Evolutionary conservation across 345 rosid species (phyloP), one percentile per base, ranked within the genome.

Genomic region (Hypericum androsaemum): DNA sequence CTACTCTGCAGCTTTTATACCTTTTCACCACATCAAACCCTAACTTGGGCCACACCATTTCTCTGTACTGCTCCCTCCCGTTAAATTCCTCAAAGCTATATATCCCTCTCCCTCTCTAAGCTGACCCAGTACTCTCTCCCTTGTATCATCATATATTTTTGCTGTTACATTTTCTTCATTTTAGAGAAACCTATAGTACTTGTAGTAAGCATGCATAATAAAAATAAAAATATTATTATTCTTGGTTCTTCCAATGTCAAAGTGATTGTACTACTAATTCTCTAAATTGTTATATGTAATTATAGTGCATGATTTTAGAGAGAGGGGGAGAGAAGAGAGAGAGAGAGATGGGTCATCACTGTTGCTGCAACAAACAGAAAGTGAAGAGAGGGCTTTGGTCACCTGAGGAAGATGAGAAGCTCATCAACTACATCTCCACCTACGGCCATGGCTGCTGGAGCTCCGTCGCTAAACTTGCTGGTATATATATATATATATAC

Each of bases 331-430:
- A 48, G 15, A 45, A 59, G 60, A 43, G 12, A 56, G 54, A 58
- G 50, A 48, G 16, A 59, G 49, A 64, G 37, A 81, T 85, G 98
- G 97, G 95, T 9, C 97, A 85, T 66, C 98, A 92, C 62, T 92
- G 94, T 0, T 88, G 97, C 76, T 92, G 98, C 74, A 88, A 88
- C 82, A 92, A 88, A 69, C 97, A 92, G 76, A 92, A 88, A 71
- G 95, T 92, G 42, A 92, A 81, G 80, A 83, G 98, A 72, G 97
- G 97, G n/a, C 71, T 92, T 8, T 92, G 98, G 96, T 92, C 98
- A 48, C 98, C 98, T 0, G 96, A 92, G 58, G 98, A 92, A 77
- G 98, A 92, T 67, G 95, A 88, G 77, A 92, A 83, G 67, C 98
- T 88, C 79, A 64, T 85, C 66, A 81, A 57, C 82, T 85, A 81